phyloP scores from a whole-genome alignment of 2,329 filamentous ascomycete genomes.

The Fusarium xylarioides region DNA sequence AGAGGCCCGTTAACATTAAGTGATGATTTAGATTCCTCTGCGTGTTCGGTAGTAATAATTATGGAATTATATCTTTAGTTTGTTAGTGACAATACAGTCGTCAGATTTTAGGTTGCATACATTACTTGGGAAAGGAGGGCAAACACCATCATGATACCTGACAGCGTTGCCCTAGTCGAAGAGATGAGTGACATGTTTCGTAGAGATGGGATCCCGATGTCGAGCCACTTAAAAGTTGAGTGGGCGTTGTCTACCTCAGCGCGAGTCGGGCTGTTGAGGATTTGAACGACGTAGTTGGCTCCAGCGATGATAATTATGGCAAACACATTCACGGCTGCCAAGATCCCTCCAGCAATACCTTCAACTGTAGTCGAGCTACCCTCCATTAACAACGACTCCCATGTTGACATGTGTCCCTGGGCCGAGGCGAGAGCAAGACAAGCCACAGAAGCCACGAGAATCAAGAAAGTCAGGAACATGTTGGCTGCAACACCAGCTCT shows the following conservation, averaged over 20 bases:
- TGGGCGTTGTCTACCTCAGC: constrained; percentile 59
- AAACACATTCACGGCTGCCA: constrained; percentile 56
- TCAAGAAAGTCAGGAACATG: constrained; percentile 51
- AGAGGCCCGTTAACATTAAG: constrained; percentile 56
- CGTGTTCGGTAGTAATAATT: constrained; percentile 52
- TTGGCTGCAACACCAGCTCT: constrained; percentile 58
- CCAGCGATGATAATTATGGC: constrained; percentile 56
- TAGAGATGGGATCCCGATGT: constrained; percentile 63
- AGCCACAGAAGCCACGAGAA: constrained; percentile 51
- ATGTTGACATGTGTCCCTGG: constrained; percentile 45
- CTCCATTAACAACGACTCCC: constrained; percentile 50
- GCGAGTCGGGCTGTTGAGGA: constrained; percentile 63
- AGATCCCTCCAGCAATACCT: constrained; percentile 53
- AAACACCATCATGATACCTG: constrained; percentile 51
- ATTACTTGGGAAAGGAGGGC: constrained; percentile 60
- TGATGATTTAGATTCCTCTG: constrained; percentile 16
- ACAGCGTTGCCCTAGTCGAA: constrained; percentile 51
- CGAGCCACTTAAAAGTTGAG: constrained; percentile 56
- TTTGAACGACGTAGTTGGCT: constrained; percentile 63
- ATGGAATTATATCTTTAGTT: constrained; percentile 60
- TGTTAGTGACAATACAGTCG: constrained; percentile 10
- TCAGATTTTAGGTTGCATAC: constrained; percentile 47
- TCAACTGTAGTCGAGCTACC: constrained; percentile 51
- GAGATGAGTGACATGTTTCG: constrained; percentile 59
- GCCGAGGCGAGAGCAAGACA: constrained; percentile 52